These are phyloP conservation scores for Phallus indusiatus DNA, from an alignment of 768 basidiomycete species.

Conservation along the genomic window DNA sequence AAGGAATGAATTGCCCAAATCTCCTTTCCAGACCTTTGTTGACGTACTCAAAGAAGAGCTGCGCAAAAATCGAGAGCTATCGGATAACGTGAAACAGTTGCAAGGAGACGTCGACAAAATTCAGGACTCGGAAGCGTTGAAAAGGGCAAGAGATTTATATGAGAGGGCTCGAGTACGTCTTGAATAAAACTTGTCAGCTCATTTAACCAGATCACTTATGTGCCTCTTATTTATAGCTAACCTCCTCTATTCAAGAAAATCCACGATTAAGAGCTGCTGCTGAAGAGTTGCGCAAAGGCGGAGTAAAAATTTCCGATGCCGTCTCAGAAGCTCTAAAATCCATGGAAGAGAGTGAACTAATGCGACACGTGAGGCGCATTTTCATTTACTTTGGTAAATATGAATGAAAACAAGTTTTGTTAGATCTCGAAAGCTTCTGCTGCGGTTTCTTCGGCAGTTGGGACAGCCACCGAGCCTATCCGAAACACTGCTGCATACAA, in stretches of 20 bases:
- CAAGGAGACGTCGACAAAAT: constrained; percentile 97
- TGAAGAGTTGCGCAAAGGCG: constrained; percentile 82
- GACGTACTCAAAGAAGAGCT: constrained; percentile 90
- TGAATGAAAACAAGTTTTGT: background rate
- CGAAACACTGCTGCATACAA: constrained; percentile 95
- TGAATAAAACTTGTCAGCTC: background rate
- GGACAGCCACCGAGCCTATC: constrained; percentile 90
- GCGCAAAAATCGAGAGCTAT: constrained; percentile 85
- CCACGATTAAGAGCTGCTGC: constrained; percentile 86
- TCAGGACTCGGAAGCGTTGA: constrained; percentile 96
- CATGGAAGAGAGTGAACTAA: constrained; percentile 92
- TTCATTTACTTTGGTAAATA: background rate
- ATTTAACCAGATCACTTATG: constrained; percentile 9
- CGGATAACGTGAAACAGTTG: constrained; percentile 94
- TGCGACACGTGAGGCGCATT: constrained; percentile 56
- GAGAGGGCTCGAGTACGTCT: constrained; percentile 84
- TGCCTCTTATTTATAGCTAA: constrained; percentile 43
- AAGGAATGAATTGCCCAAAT: constrained; percentile 65
- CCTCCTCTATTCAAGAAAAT: constrained; percentile 93
- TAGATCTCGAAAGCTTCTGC: constrained; percentile 82
- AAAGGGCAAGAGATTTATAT: constrained; percentile 81
- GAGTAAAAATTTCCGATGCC: constrained; percentile 89
- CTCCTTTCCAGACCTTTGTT: constrained; percentile 94
- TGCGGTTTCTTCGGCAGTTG: constrained; percentile 78
- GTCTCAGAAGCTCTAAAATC: constrained; percentile 84